phyloP scores from a whole-genome alignment of 371 early-diverging fungal species.

The Mortierella sp. region DNA sequence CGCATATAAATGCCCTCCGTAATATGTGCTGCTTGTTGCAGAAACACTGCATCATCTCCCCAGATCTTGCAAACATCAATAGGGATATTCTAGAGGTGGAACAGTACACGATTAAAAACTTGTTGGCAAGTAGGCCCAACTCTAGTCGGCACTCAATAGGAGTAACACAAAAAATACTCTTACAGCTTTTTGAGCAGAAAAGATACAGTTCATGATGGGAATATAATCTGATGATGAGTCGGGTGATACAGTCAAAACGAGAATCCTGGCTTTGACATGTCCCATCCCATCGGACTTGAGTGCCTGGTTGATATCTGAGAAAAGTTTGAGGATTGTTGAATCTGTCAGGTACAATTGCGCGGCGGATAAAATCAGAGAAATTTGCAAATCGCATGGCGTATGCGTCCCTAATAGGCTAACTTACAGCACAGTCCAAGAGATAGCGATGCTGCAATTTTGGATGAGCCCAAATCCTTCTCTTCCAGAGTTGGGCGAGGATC shows the following conservation, averaged over 20 bases:
- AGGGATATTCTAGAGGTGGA: conserved; percentile 71
- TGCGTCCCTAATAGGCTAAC: not conserved
- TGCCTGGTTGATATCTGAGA: conserved; percentile 76
- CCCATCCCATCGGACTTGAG: conserved; percentile 68
- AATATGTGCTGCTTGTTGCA: conserved; percentile 93
- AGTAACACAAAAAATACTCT: conserved; percentile 13
- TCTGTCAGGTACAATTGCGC: not conserved
- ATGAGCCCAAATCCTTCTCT: conserved; percentile 60
- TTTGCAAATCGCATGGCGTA: too few relatives aligned
- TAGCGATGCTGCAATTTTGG: conserved; percentile 43
- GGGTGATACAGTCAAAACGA: conserved; percentile 87
- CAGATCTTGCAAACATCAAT: conserved; percentile 91
- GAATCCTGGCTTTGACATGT: conserved; percentile 83
- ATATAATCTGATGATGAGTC: conserved; percentile 93
- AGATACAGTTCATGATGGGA: conserved; percentile 96
- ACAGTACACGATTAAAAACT: not conserved
- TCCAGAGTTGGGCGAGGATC: conserved; percentile 59
- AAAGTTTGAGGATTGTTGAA: conserved; percentile 1
- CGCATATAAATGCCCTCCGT: conserved; percentile 88
- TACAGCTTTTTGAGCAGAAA: conserved; percentile 93
- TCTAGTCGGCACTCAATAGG: not conserved
- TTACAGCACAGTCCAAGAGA: conserved; percentile 43
- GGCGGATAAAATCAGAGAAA: not conserved
- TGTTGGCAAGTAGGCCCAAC: conserved; percentile 8
- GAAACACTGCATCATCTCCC: conserved; percentile 85